These are phyloP conservation scores for Mitragyna speciosa DNA, from an alignment of 257 asterid species.

Conservation along the genomic window DNA sequence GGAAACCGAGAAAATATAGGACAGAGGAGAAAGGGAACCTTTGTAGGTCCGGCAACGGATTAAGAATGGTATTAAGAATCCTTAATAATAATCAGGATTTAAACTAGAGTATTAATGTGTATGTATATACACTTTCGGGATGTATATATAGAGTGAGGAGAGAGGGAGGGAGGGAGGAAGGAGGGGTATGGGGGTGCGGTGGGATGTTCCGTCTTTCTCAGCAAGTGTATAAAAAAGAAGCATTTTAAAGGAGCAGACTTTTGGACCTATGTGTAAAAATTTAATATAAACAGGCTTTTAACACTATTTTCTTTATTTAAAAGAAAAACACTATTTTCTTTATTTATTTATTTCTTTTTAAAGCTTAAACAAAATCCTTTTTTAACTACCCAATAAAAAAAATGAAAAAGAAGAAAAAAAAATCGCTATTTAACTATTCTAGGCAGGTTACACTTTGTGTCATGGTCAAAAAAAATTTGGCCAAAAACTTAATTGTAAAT, in stretches of 20 bases:
- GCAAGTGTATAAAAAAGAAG: slow-evolving; percentile 12
- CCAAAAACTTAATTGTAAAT: no score
- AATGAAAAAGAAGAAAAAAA: no score
- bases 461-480: no score
- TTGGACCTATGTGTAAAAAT: neutral
- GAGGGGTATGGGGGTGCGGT: neutral
- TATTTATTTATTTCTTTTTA: no score
- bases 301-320: no score
- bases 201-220: neutral
- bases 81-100: neutral
- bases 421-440: no score
- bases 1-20: neutral
- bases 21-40: neutral
- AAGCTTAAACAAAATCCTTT: no score
- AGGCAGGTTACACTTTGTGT: no score
- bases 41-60: neutral
- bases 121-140: neutral
- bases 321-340: no score
- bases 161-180: neutral
- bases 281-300: no score
- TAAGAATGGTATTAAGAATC: neutral
- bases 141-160: neutral
- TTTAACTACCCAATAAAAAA: no score
- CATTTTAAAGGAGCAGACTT: neutral
- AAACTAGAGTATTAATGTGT: neutral